These are phyloP conservation scores for Vitis hybrid DNA, from an alignment of 177 flowering plant species.

Conservation along the genomic window DNA sequence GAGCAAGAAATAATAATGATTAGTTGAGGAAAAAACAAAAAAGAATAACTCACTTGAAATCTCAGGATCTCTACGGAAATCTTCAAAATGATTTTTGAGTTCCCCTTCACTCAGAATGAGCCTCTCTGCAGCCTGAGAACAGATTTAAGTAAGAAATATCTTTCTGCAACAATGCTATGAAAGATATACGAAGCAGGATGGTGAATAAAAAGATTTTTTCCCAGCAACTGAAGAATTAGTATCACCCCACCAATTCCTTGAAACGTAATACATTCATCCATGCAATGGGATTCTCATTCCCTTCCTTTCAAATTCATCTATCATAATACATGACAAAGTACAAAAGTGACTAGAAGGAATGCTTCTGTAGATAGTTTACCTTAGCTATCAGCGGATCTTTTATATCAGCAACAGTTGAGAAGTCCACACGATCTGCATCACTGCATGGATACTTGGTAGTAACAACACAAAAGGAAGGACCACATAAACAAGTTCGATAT, in stretches of 20 bases:
- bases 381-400: constrained; percentile 86
- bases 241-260: too few relatives aligned
- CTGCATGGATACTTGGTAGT: constrained; percentile 33
- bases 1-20: background rate
- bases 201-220: background rate
- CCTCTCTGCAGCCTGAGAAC: constrained; percentile 88
- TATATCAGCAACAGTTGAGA: constrained; percentile 50
- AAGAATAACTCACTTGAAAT: constrained; percentile 57
- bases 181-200: background rate
- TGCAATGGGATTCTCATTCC: background rate
- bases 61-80: constrained; percentile 65
- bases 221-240: too few relatives aligned
- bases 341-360: background rate
- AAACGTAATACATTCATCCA: too few relatives aligned
- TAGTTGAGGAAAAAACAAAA: background rate
- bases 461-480: background rate
- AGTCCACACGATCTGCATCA: constrained; percentile 61
- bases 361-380: constrained; percentile 34
- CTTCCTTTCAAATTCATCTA: background rate
- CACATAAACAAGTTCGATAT: constrained; percentile 1
- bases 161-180: too few relatives aligned
- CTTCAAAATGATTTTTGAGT: constrained; percentile 68
- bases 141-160: constrained; percentile 1
- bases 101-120: constrained; percentile 70
- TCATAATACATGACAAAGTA: background rate